Evolutionary conservation across 495 filamentous ascomycete species (phyloP), one percentile per base, ranked within the genome.

Genomic region (Xylaria sp.): DNA sequence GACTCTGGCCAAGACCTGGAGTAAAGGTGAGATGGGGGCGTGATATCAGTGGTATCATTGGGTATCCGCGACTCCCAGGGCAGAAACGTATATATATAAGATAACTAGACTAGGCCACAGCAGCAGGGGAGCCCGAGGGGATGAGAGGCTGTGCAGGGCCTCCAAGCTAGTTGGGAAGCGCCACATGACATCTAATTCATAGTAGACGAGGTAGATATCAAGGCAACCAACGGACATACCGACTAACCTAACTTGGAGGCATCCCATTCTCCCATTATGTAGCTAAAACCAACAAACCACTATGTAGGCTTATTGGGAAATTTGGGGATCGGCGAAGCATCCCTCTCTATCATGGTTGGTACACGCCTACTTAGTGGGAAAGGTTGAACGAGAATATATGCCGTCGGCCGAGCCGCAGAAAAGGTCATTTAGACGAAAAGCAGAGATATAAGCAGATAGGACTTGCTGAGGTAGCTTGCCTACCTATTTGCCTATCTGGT

Each of bases 81-180:
- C 52, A 55, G 52, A 55, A 29, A 26, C 31, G 26, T 55, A 55
- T 6, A 17, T 31, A 55, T 55, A 11, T 21, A 31, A 31, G 52
- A 21, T 21, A 14, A 6, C 17, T 12, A 48, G 44, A 48, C 19
- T n/a, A 6, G 44, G 17, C 41, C 41, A n/a, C n/a, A n/a, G 12
- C 41, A n/a, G 44, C 5, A 6, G 44, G 44, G 17, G 53, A 17
- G 26, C 5, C 55, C 19, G 3, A 17, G 2, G n/a, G 33, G 29
- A 1, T 31, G 37, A n/a, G 59, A 43, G 59, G 37, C 35, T 62
- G 43, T 62, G 59, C 37, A 62, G n/a, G 37, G 8, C 37, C 59
- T 43, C 5, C 58, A 61, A 21, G 24, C 9, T n/a, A 40, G 19
- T 61, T 61, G 31, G n/a, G 52, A 17, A 55, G 24, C 6, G 55